Conservation (phyloP, 108 stramenopile genomes). For the Chaetoceros muelleri region DNA sequence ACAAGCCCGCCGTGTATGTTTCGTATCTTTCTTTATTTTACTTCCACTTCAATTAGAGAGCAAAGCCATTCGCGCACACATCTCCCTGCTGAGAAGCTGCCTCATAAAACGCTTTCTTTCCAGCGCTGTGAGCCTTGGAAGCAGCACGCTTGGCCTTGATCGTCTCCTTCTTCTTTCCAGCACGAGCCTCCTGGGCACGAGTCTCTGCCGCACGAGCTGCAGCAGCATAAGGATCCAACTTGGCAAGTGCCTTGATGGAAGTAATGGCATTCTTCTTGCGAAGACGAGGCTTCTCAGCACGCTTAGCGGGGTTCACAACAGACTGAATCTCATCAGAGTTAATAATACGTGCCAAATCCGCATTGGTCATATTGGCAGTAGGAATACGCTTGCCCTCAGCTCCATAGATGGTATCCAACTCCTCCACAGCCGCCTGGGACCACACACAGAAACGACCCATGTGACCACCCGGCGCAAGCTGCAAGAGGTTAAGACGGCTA, state of each 20-base stretch:
- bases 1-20: neutral
- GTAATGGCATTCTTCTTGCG: slow-evolving; percentile 94
- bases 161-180: slow-evolving; percentile 46
- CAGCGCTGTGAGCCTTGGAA: slow-evolving; percentile 49
- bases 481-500: slow-evolving; percentile 91
- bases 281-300: slow-evolving; percentile 44
- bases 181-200: slow-evolving; percentile 46
- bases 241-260: slow-evolving; percentile 74
- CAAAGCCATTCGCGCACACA: slow-evolving; percentile 78
- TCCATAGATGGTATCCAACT: slow-evolving; percentile 91
- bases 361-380: slow-evolving; percentile 89
- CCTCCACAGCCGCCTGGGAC: slow-evolving; percentile 95
- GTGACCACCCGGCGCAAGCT: slow-evolving; percentile 99
- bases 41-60: slow-evolving; percentile 23
- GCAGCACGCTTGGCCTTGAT: slow-evolving; percentile 45
- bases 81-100: slow-evolving; percentile 67
- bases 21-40: neutral
- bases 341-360: slow-evolving; percentile 97
- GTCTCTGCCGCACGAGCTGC: slow-evolving; percentile 67
- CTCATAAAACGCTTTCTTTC: slow-evolving; percentile 64
- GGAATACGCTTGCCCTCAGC: slow-evolving; percentile 81
- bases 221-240: slow-evolving; percentile 92
- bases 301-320: slow-evolving; percentile 83
- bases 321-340: slow-evolving; percentile 97
- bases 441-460: slow-evolving; percentile 98